Evolutionary conservation across 108 stramenopile genomes (phyloP), one percentile per base, ranked within the genome.

Genomic region (Chaetoceros muelleri): DNA sequence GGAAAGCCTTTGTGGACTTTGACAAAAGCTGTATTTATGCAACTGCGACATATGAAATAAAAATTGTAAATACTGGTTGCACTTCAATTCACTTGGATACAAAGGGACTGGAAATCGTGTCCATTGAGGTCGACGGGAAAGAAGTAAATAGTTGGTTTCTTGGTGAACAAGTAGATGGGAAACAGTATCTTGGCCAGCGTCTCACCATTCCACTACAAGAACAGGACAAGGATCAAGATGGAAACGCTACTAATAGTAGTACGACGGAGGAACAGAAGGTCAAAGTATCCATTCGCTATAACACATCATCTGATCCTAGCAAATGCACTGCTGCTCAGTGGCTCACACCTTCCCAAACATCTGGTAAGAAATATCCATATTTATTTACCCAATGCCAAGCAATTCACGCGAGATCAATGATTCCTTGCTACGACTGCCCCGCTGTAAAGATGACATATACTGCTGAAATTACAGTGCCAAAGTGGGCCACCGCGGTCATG

Each of bases 371-470:
- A 51, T 66, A 77, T 45, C 98, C 98, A 0, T 99, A 97, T 64
- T 74, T 99, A 7, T 98, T 96, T 64, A 98, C 96, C 7, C 98
- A 99, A 64, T 92, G 87, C 53, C 92, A 94, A 65, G 98, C 97
- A 5, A 99, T 99, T 64, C 96, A 99, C 61, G 93, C 95, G 28
- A 77, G 98, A 7, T 74, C 87, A 21, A 61, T 99, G 50, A 30
- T 98, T 8, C 98, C 98, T 2, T 99, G 98, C 71, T 87, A 90
- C 71, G 95, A 96, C 77, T 59, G 74, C 8, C 89, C 88, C 40
- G 76, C 78, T 7, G 85, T 86, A 46, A 94, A 96, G 58, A 73
- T 91, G 64, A 92, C 95, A 17, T 98, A 91, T 67, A 70, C 78
- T 30, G 94, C 95, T 0, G 69, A 52, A 27, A 88, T 95, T 13